A percentile compares a stretch with the other conserved stretches of the same genome.
phyloP scores from a whole-genome alignment of 202 grass and related monocot species.

The Setaria viridis region DNA sequence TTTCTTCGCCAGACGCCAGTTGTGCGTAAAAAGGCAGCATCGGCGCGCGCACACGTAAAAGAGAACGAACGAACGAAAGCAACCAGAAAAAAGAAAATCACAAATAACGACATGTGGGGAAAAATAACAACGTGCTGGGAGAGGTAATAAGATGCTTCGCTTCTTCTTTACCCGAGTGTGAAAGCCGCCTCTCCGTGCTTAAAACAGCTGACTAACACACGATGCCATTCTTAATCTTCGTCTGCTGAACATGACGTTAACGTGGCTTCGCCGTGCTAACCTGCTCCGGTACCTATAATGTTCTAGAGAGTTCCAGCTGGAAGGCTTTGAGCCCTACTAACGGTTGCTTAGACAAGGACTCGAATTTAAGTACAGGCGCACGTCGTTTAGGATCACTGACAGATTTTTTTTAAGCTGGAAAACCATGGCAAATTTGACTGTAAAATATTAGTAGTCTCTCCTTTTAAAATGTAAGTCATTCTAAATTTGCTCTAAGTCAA shows the following conservation, averaged over 20 bases:
- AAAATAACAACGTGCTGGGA: constrained; percentile 25
- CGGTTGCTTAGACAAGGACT: not conserved
- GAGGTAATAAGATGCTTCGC: constrained; percentile 18
- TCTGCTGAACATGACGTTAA: not conserved
- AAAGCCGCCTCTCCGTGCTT: not conserved
- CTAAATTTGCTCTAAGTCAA: too few species aligned
- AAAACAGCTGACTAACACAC: too few species aligned
- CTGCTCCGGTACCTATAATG: not conserved
- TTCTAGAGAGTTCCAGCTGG: not conserved
- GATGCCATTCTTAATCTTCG: not conserved
- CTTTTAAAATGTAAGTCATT: too few species aligned
- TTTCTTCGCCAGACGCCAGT: not conserved
- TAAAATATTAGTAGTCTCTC: not conserved
- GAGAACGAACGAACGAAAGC: not conserved
- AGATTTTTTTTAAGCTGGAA: not conserved
- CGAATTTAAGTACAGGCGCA: not conserved
- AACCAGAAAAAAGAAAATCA: not conserved
- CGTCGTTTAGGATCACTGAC: not conserved
- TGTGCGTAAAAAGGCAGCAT: constrained; percentile 37
- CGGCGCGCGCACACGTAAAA: not conserved
- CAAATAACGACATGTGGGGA: constrained; percentile 31
- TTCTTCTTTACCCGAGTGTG: not conserved
- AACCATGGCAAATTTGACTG: not conserved
- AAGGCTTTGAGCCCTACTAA: not conserved
- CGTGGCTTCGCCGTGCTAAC: not conserved